Evolutionary conservation across 164 flowering plant genomes (phyloP), one percentile per base, ranked within the genome.

Genomic region (Cinnamomum micranthum): DNA sequence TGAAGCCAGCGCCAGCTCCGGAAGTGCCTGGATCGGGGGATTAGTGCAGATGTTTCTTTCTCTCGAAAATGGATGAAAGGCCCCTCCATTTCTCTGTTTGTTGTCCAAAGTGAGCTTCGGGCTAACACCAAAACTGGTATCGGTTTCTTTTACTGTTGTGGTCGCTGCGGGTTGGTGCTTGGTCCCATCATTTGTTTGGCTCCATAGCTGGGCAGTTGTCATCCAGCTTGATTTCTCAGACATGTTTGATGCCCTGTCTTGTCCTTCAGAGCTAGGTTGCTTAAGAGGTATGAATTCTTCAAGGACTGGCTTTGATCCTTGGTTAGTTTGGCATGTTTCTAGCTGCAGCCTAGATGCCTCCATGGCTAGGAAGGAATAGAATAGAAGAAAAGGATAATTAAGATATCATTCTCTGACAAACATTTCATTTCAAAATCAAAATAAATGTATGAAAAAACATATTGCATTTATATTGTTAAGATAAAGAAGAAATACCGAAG

Each of bases 251-350:
- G 79, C 20, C 71, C 77, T 84, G 22, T 86, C 88, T 51, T 86
- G 75, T 63, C 73, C 78, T 67, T 84, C 88, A 5, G 85, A 76
- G 65, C 51, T 80, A 33, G 88, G 71, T 72, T 79, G 77, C 66
- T 93, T 93, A 1, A 95, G 81, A 20, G 99, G 99, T 25, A 95
- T 93, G 90, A 95, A 95, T 79, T 95, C 97, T 84, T 95, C 99
- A 27, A 93, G 91, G 6, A 91, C 81, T 6, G 96, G 95, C 67
- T 77, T 81, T 68, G 87, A 65, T 41, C 81, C 88, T 77, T 83
- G 85, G 73, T 78, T 82, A 35, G 83, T 73, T 72, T 84, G 81
- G 69, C 76, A 84, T 5, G 85, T 77, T 66, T 88, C 93, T 35
- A 95, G 80, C 73, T 92, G 95, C 81, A 89, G 95, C 86, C 88